Evolutionary conservation across 2,329 filamentous ascomycete species (phyloP).

Genomic region (Pseudopithomyces chartarum): DNA sequence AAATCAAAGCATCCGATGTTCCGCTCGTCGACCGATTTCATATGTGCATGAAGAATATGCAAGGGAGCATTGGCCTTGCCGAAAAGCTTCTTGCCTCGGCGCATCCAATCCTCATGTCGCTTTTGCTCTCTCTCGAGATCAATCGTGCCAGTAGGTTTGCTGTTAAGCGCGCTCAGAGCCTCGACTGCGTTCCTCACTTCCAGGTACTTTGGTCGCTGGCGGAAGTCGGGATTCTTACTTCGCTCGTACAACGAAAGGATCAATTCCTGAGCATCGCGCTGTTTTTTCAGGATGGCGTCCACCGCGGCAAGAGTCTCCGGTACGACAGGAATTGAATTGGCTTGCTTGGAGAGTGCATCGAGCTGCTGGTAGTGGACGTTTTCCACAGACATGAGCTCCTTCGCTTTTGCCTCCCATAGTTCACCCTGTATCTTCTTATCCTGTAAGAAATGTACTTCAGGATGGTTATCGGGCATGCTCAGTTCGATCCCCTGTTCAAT

Average conservation of each 20-base stretch:
- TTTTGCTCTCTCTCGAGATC: conserved; percentile 95
- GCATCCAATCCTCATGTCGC: conserved; percentile 98
- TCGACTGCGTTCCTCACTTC: conserved; percentile 93
- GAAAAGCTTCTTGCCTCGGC: conserved; percentile 95
- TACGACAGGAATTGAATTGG: conserved; percentile 78
- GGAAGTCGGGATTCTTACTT: conserved; percentile 75
- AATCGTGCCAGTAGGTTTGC: conserved; percentile 86
- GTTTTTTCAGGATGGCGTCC: conserved; percentile 92
- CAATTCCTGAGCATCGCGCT: conserved; percentile 89
- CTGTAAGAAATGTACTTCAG: conserved; percentile 75
- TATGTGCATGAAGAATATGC: conserved; percentile 92
- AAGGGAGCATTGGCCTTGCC: conserved; percentile 97
- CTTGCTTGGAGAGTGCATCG: conserved; percentile 87
- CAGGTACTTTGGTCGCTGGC: conserved; percentile 80
- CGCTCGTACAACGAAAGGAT: conserved; percentile 82
- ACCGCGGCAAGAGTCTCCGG: conserved; percentile 79
- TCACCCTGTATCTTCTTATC: conserved; percentile 78
- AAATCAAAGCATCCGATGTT: conserved; percentile 93
- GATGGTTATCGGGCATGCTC: conserved; percentile 78
- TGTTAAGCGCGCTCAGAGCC: conserved; percentile 84
- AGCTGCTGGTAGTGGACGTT: conserved; percentile 92
- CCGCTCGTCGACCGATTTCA: conserved; percentile 88
- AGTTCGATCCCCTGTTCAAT: conserved; percentile 78
- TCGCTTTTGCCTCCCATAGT: conserved; percentile 90
- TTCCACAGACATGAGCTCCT: conserved; percentile 90